Percentiles rank a stretch among this genome's conserved stretches.
Evolutionary conservation across 371 early-diverging fungal genomes (phyloP).

Genomic region (Mucor piriformis): DNA sequence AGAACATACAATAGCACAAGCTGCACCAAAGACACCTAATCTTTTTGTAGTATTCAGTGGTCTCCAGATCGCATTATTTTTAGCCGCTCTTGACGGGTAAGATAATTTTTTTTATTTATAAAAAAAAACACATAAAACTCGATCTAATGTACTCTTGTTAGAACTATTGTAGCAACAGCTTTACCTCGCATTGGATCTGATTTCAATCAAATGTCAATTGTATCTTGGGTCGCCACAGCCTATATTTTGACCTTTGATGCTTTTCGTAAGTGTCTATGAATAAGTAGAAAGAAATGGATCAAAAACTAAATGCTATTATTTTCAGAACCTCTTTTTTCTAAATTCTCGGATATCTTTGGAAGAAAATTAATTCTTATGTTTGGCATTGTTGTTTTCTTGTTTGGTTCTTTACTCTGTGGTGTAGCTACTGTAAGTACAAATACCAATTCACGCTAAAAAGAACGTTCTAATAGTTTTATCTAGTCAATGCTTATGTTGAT

Average conservation of each 20-base stretch:
- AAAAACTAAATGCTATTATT: not conserved
- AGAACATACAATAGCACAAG: not conserved
- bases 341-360: conserved; percentile 75
- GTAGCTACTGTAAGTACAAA: conserved; percentile 33
- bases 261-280: conserved; percentile 36
- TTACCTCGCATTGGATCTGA: conserved; percentile 74
- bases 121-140: not conserved
- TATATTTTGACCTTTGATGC: conserved; percentile 60
- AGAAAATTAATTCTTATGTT: conserved; percentile 61
- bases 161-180: conserved; percentile 78
- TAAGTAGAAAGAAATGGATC: not conserved
- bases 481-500: conserved; percentile 67
- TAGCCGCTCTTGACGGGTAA: conserved; percentile 35
- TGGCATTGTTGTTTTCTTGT: conserved; percentile 59
- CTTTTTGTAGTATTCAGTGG: conserved; percentile 20
- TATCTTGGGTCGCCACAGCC: conserved; percentile 71
- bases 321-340: conserved; percentile 55
- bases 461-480: too few species aligned
- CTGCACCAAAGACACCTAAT: conserved; percentile 1
- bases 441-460: too few species aligned
- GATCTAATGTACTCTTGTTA: conserved; percentile 5
- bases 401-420: conserved; percentile 66
- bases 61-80: conserved; percentile 24
- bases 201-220: conserved; percentile 62
- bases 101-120: not conserved